A percentile compares a stretch with the other conserved stretches of the same genome.
phyloP scores from a whole-genome alignment of 2,329 filamentous ascomycete genomes.

The Ophiostoma fasciatum region DNA sequence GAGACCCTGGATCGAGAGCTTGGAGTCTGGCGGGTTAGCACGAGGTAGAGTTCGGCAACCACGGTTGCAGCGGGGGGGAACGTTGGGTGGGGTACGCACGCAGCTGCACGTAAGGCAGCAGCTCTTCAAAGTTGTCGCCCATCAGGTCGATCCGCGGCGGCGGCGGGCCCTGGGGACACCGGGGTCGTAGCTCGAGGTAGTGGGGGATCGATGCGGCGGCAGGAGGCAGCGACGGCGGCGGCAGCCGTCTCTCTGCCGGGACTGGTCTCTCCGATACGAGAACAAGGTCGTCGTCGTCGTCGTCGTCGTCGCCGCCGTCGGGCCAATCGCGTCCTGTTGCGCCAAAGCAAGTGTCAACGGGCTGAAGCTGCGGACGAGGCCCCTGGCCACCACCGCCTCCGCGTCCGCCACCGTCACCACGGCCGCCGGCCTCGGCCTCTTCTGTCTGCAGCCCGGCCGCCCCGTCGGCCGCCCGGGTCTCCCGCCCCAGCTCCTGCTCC shows the following conservation, averaged over 20 bases:
- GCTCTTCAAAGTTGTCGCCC: conserved; percentile 5
- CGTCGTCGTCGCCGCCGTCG: background rate
- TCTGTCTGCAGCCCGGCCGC: background rate
- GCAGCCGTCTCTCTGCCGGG: background rate
- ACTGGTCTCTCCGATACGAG: background rate
- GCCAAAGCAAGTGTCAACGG: too few relatives aligned
- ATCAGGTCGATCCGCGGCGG: conserved; percentile 8
- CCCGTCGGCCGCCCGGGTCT: too few relatives aligned
- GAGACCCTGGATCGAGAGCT: conserved; percentile 3
- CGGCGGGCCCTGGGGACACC: conserved; percentile 7
- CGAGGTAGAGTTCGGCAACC: background rate
- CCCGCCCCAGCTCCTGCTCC: conserved; percentile 1
- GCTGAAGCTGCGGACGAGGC: too few relatives aligned
- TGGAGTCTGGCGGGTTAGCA: conserved; percentile 3
- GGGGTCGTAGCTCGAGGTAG: conserved; percentile 11
- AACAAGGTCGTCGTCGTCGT: background rate
- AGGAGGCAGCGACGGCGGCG: background rate
- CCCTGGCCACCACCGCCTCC: background rate
- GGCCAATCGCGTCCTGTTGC: too few relatives aligned
- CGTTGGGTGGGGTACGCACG: background rate
- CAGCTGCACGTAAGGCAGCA: conserved; percentile 11
- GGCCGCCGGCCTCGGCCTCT: too few relatives aligned
- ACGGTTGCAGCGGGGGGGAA: background rate
- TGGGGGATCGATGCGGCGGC: conserved; percentile 3
- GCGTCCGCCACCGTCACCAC: background rate